Conservation (phyloP, 164 flowering plant genomes). For the Piper longum region DNA sequence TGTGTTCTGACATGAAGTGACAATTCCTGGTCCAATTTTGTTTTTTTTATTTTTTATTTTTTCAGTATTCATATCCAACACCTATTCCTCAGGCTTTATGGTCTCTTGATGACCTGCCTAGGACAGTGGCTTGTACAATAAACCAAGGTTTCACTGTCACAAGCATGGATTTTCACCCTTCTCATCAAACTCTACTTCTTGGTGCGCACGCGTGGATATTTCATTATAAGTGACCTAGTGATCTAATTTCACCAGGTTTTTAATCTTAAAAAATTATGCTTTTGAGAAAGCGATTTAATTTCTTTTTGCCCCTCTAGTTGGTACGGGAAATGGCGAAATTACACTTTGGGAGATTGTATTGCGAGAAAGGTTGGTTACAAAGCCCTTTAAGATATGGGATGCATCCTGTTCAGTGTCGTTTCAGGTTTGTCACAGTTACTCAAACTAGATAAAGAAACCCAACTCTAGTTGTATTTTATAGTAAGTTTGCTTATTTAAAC, state of each 20-base stretch:
- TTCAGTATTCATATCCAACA: constrained; percentile 58
- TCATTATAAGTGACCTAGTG: neutral
- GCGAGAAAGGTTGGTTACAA: constrained; percentile 55
- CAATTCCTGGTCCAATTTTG: neutral
- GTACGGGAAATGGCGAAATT: constrained; percentile 56
- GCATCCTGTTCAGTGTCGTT: constrained; percentile 29
- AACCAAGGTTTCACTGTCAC: constrained; percentile 66
- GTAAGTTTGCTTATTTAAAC: neutral
- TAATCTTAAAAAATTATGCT: no score
- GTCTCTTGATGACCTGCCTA: constrained; percentile 74
- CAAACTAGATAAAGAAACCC: neutral
- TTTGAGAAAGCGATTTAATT: neutral
- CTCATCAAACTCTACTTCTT: constrained; percentile 59
- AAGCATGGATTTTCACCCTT: constrained; percentile 94
- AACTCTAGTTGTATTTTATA: neutral
- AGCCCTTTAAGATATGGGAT: constrained; percentile 74
- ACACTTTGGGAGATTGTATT: constrained; percentile 59
- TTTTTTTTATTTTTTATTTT: constrained; percentile 1
- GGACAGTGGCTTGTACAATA: constrained; percentile 46
- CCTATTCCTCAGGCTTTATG: constrained; percentile 48
- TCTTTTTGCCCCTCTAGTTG: constrained; percentile 32
- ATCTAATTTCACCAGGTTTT: neutral
- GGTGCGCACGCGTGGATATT: constrained; percentile 20
- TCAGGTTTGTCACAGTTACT: constrained; percentile 36
- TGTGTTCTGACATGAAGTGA: neutral